These are phyloP conservation scores for Salvia hispanica DNA, from an alignment of 257 asterid genomes.

Conservation along the genomic window DNA sequence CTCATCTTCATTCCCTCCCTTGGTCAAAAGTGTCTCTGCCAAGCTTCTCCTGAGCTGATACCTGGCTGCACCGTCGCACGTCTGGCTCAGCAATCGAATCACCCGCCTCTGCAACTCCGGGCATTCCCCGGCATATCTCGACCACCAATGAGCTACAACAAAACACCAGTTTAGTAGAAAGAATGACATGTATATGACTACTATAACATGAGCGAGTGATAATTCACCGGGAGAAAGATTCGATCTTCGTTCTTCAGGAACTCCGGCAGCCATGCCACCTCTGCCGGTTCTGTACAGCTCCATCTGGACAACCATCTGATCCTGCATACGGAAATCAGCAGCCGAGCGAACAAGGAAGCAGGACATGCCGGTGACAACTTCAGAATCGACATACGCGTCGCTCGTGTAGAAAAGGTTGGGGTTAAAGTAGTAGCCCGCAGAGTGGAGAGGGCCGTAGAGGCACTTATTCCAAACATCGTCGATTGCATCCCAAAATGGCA, in stretches of 20 bases:
- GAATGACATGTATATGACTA: background rate
- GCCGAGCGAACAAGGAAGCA: conserved; percentile 41
- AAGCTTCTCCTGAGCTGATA: no score
- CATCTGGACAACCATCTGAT: conserved; percentile 38
- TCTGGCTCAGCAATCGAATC: no score
- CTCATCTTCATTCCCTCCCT: no score
- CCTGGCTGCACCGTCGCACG: no score
- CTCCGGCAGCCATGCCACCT: conserved; percentile 39
- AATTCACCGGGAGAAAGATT: conserved; percentile 48
- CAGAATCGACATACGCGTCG: conserved; percentile 43
- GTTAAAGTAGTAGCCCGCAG: conserved; percentile 61
- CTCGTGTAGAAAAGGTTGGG: conserved; percentile 49
- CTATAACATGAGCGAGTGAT: background rate
- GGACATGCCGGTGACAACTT: conserved; percentile 52
- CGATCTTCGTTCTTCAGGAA: conserved; percentile 23
- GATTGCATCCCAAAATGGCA: conserved; percentile 53
- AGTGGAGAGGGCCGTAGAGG: conserved; percentile 66
- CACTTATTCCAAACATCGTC: conserved; percentile 60
- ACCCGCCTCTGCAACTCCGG: no score
- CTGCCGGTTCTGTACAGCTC: conserved; percentile 36
- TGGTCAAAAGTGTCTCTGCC: no score
- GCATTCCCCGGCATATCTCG: no score
- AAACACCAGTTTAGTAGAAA: background rate
- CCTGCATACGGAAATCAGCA: conserved; percentile 26
- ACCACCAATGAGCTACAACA: background rate